Conservation (phyloP, 306 rosid species). For the Rosa persica region DNA sequence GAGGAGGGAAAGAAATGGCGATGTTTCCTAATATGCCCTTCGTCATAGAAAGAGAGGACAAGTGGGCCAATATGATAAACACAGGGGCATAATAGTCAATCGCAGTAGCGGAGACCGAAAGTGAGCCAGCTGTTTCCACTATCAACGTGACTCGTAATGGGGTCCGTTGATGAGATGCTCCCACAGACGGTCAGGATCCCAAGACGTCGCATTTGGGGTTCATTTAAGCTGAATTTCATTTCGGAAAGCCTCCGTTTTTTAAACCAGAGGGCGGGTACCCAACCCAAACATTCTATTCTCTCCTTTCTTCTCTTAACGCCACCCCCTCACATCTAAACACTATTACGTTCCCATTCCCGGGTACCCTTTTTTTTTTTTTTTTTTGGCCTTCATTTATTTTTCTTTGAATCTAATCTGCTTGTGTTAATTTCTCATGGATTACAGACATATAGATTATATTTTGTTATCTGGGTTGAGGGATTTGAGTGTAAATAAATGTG, state of each 20-base stretch:
- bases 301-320: background rate
- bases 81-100: conserved; percentile 24
- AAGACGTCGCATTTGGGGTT: conserved; percentile 45
- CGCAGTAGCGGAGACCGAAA: conserved; percentile 34
- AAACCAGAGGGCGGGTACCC: conserved; percentile 55
- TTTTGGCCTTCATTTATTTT: background rate
- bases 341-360: conserved; percentile 40
- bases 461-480: background rate
- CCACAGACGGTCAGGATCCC: conserved; percentile 48
- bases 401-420: background rate
- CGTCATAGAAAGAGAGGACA: background rate
- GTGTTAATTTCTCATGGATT: background rate
- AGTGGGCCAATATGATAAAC: conserved; percentile 16
- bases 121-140: conserved; percentile 72
- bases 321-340: background rate
- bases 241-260: conserved; percentile 40
- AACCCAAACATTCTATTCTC: conserved; percentile 29
- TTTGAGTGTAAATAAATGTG: background rate
- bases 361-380: conserved; percentile 15
- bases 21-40: conserved; percentile 11
- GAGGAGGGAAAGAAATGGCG: no score
- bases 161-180: conserved; percentile 45
- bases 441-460: background rate
- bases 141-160: conserved; percentile 48
- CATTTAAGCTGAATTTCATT: conserved; percentile 61